phyloP scores from a whole-genome alignment of 495 filamentous ascomycete genomes.

The Tetracladium setigerum region DNA sequence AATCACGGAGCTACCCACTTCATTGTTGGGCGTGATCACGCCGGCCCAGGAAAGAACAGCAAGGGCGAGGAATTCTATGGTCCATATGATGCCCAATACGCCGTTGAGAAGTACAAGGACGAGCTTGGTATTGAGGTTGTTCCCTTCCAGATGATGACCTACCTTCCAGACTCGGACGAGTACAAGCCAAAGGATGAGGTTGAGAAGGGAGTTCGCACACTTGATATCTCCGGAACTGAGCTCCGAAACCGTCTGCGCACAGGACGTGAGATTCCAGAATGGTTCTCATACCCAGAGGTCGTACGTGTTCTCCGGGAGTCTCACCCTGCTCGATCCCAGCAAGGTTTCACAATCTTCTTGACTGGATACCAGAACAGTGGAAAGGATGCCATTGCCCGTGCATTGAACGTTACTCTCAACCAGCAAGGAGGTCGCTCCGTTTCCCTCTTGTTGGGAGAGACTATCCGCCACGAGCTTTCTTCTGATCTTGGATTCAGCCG shows the following conservation, averaged over 20 bases:
- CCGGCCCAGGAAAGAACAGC: conserved; percentile 93
- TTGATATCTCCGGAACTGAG: conserved; percentile 96
- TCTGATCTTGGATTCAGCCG: conserved; percentile 92
- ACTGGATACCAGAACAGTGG: conserved; percentile 95
- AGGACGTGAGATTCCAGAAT: conserved; percentile 91
- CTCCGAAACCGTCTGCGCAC: conserved; percentile 82
- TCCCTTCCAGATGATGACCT: conserved; percentile 99
- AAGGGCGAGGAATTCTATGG: conserved; percentile 96
- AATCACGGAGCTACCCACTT: conserved; percentile 99
- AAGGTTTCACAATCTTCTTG: conserved; percentile 97
- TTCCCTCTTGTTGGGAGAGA: conserved; percentile 89
- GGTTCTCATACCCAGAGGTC: conserved; percentile 99
- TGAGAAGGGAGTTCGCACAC: conserved; percentile 70
- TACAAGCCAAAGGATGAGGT: conserved; percentile 91
- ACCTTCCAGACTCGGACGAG: conserved; percentile 93
- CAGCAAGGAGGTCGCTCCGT: conserved; percentile 96
- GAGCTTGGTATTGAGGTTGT: conserved; percentile 98
- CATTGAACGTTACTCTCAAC: conserved; percentile 94
- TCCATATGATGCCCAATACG: conserved; percentile 96
- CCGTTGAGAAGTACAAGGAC: conserved; percentile 90
- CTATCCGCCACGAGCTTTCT: conserved; percentile 85
- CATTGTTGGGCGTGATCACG: conserved; percentile 97
- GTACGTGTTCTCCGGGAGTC: conserved; percentile 92
- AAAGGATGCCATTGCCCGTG: conserved; percentile 93
- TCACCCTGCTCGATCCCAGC: conserved; percentile 76